Evolutionary conservation across 352 stramenopile genomes (phyloP), one percentile per base, ranked within the genome.

Genomic region (Pythium phragmiticola): DNA sequence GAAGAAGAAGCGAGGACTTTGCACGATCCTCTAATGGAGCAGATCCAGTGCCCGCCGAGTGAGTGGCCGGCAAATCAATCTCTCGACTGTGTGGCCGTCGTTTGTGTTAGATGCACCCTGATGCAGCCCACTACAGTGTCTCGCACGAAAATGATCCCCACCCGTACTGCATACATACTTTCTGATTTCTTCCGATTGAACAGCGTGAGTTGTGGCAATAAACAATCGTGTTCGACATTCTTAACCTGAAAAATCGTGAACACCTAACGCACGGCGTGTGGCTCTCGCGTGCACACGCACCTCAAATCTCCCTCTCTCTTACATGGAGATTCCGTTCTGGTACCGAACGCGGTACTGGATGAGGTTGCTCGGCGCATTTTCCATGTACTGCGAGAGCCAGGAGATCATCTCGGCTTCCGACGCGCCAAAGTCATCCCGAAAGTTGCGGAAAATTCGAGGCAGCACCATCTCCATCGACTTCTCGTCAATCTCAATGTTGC

Each of bases 371-470:
- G 87, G 87, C 23, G 77, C 76, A 57, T 88, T 70, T 48, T 87
- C 76, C 69, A 95, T 89, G 74, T 95, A 95, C 71, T 92, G 87
- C 41, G 75, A 83, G 53, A 95, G 57, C 87, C 87, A 95, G 69
- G 77, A 86, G 11, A 95, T 73, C 82, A 95, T 92, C 62, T 95
- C 87, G 8, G 77, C 70, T 65, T 95, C 87, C 2, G 84, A 92
- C 45, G 87, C 71, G 19, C 87, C 87, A 59, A 95, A 95, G 67
- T 95, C 87, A 70, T 95, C 87, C 21, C 84, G 78, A 68, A 93
- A 95, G 41, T 92, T 80, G 60, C 87, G 80, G 56, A 95, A 86
- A 36, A 95, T 63, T 46, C 84, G 80, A 12, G 87, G 87, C 36
- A 95, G 62, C 55, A 81, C 69, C 45, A 95, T 72, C 59, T 91